These are phyloP conservation scores for Citrus cavaleriei DNA, from an alignment of 345 rosid genomes.

Conservation along the genomic window DNA sequence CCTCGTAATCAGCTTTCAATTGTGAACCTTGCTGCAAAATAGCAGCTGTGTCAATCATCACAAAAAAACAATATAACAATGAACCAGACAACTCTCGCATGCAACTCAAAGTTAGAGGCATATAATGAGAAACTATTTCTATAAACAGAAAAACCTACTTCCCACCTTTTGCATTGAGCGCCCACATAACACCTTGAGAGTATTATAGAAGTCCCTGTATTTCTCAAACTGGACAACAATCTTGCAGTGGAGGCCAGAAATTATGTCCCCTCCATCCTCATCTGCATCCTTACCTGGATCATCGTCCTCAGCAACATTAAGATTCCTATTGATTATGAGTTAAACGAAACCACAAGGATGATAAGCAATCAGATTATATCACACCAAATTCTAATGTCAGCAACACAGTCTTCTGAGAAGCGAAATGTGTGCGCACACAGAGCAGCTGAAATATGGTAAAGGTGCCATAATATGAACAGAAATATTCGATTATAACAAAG, in stretches of 20 bases:
- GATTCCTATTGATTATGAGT: conserved; percentile 56
- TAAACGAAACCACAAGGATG: conserved; percentile 16
- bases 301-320: conserved; percentile 81
- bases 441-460: neutral
- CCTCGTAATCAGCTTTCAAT: conserved; percentile 76
- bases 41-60: conserved; percentile 4
- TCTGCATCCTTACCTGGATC: conserved; percentile 52
- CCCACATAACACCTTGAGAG: conserved; percentile 74
- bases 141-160: neutral
- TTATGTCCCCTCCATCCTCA: conserved; percentile 43
- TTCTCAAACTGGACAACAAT: conserved; percentile 89
- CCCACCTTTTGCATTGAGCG: conserved; percentile 83
- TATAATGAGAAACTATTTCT: neutral
- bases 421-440: neutral
- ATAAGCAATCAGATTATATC: conserved; percentile 13
- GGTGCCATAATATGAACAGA: neutral
- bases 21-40: conserved; percentile 76
- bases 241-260: conserved; percentile 87
- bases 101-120: conserved; percentile 1
- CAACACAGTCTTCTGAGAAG: neutral
- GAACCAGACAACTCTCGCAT: neutral
- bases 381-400: neutral
- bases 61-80: neutral
- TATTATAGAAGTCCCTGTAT: conserved; percentile 59
- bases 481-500: neutral